phyloP scores from a whole-genome alignment of 2,329 filamentous ascomycete genomes.

The Lasiodiplodia hormozganensis region DNA sequence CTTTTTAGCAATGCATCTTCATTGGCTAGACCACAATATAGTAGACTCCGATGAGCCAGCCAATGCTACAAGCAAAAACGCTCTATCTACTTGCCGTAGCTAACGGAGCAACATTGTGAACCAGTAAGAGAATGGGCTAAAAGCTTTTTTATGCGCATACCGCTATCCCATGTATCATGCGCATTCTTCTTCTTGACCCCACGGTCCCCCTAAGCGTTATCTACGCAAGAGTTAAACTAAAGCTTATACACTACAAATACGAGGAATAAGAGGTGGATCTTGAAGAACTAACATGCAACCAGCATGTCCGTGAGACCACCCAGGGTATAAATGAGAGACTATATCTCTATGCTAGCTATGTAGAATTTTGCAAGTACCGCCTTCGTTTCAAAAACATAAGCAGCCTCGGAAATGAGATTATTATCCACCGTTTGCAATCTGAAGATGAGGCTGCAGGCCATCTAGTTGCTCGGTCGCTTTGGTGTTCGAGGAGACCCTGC shows the following conservation, averaged over 20 bases:
- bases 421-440: not conserved
- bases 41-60: not conserved
- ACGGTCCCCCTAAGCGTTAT: too few relatives aligned
- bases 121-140: too few relatives aligned
- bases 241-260: not conserved
- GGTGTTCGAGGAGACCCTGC: not conserved
- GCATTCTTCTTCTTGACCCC: too few relatives aligned
- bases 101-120: too few relatives aligned
- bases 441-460: not conserved
- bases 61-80: too few relatives aligned
- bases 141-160: too few relatives aligned
- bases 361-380: not conserved
- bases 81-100: too few relatives aligned
- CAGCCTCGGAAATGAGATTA: not conserved
- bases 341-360: not conserved
- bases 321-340: slow-evolving; percentile 10
- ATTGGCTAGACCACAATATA: not conserved
- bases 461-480: not conserved
- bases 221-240: not conserved
- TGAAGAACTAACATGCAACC: not conserved
- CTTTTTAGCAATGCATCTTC: not conserved
- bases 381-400: not conserved
- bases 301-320: not conserved
- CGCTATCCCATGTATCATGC: too few relatives aligned
- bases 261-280: not conserved